Percentiles rank a stretch among this genome's conserved stretches.
phyloP scores from a whole-genome alignment of 192 early-diverging fungal genomes.

The Backusella parvicylindrica region DNA sequence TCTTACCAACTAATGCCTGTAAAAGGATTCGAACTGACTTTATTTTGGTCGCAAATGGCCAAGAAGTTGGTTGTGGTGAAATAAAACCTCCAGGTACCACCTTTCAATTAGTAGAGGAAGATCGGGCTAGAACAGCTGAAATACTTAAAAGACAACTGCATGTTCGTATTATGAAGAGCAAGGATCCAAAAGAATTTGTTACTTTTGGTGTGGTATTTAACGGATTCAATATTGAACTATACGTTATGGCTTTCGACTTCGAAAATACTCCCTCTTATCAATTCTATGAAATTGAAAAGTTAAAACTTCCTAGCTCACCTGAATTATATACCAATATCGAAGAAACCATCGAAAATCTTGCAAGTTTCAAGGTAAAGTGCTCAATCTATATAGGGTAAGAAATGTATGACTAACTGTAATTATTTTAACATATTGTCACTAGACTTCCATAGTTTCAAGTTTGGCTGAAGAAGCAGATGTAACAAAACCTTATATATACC shows the following conservation, averaged over 20 bases:
- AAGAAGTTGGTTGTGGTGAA: conserved; percentile 13
- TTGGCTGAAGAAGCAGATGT: neutral
- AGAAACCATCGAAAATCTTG: neutral
- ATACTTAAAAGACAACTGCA: conserved; percentile 2
- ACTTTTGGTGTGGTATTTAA: conserved; percentile 13
- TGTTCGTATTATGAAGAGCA: conserved; percentile 1
- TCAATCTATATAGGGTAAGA: conserved; percentile 2
- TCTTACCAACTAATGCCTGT: neutral
- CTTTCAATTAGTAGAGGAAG: neutral
- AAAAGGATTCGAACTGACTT: conserved; percentile 1
- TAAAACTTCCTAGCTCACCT: conserved; percentile 2
- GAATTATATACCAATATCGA: neutral
- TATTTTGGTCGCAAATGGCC: neutral
- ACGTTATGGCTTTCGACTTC: neutral
- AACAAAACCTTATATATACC: neutral
- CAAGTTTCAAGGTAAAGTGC: conserved; percentile 8
- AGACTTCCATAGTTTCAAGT: neutral
- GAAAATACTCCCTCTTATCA: neutral
- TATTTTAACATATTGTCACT: neutral
- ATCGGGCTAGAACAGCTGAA: neutral
- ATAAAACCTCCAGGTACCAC: neutral
- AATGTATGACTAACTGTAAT: neutral
- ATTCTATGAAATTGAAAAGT: neutral
- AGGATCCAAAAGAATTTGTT: neutral
- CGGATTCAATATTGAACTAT: conserved; percentile 4